Evolutionary conservation across 2,329 filamentous ascomycete species (phyloP), one percentile per base, ranked within the genome.

Genomic region (Elsinoe perseae): DNA sequence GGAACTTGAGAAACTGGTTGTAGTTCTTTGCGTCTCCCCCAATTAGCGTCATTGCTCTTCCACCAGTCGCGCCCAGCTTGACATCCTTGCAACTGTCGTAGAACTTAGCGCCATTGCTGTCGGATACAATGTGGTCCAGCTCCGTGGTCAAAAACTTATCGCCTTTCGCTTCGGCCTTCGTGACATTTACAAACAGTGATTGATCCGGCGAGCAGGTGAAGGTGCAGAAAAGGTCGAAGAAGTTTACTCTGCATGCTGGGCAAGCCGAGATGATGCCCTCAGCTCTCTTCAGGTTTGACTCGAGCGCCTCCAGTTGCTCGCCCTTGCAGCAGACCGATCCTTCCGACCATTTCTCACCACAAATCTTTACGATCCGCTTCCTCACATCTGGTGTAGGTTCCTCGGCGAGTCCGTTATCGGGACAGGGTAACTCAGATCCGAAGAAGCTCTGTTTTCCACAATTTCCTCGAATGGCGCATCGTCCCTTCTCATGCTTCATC

Each of bases 51-150:
- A 98, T 98, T 14, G 92, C 93, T 65, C 86, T 90, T 59, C 88
- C 86, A 67, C 95, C 95, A 40, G 92, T 91, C 5, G 91, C 87
- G 32, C 93, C 93, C 66, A 97, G 96, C 69, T 98, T 98, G 72
- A 98, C 92, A 70, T 98, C 90, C 73, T 97, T 97, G 77, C 93
- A 98, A 73, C 93, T 98, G 71, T 95, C 81, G 69, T 91, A 98
- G 74, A 98, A 95, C 1, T 87, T 90, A 7, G 81, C 79, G 42
- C 89, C 91, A 69, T 95, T 97, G 54, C 86, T 78, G 57, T 90
- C 79, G 1, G 89, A 89, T 63, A 96, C 83, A 4, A 97, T 75
- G 66, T 96, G 92, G 67, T 96, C 91, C 20, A 98, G 74, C 73
- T 96, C 89, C 1, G 87, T 89, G 12, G 96, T 90, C n/a, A 89